phyloP scores from a whole-genome alignment of 768 basidiomycete species.

The Macrolepiota albuminosa region DNA sequence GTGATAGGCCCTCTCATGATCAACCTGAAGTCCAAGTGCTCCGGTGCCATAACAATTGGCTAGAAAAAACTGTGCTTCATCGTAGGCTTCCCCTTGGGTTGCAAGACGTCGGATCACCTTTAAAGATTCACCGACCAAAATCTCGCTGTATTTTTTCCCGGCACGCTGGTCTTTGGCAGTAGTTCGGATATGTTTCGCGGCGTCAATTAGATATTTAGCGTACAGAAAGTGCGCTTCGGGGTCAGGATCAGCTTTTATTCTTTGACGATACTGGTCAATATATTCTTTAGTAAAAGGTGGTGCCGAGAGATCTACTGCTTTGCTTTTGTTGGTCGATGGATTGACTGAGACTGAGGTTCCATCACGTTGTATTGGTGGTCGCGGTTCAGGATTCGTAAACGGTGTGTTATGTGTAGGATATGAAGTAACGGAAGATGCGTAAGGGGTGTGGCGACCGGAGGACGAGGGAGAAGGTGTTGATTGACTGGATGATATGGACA shows the following conservation, averaged over 20 bases:
- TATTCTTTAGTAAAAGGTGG: constrained; percentile 94
- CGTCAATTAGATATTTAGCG: constrained; percentile 98
- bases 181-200: constrained; percentile 85
- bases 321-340: constrained; percentile 61
- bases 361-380: constrained; percentile 53
- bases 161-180: constrained; percentile 72
- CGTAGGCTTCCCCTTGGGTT: constrained; percentile 86
- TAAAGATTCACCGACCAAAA: constrained; percentile 81
- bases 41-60: constrained; percentile 97
- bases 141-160: constrained; percentile 87
- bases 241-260: constrained; percentile 97
- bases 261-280: constrained; percentile 94
- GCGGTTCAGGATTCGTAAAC: constrained; percentile 48
- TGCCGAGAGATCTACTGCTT: constrained; percentile 75
- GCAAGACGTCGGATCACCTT: constrained; percentile 92
- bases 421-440: constrained; percentile 20
- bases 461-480: constrained; percentile 25
- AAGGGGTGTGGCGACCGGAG: constrained; percentile 9
- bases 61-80: constrained; percentile 97
- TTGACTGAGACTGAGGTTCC: constrained; percentile 53
- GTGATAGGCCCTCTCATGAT: constrained; percentile 97
- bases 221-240: constrained; percentile 97
- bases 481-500: constrained; percentile 25
- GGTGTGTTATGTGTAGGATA: constrained; percentile 17
- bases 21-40: constrained; percentile 90